Conservation (phyloP, 257 asterid genomes). For the Solanum verrucosum region DNA sequence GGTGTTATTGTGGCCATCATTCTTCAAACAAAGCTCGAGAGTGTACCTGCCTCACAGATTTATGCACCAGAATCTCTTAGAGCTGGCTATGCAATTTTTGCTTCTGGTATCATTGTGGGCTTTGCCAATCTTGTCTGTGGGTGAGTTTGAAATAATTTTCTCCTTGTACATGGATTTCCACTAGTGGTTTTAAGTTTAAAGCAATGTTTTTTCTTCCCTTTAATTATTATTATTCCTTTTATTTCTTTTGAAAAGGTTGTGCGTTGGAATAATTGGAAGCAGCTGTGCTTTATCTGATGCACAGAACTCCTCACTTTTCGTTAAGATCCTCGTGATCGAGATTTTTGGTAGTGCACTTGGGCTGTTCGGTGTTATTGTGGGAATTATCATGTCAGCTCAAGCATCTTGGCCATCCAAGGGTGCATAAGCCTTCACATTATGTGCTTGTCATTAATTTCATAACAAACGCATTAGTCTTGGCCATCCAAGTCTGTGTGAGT, state of each 20-base stretch:
- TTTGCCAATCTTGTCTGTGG: slow-evolving; percentile 98
- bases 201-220: background rate
- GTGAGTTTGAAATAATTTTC: slow-evolving; percentile 29
- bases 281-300: slow-evolving; percentile 98
- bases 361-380: slow-evolving; percentile 90
- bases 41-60: slow-evolving; percentile 64
- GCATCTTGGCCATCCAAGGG: slow-evolving; percentile 86
- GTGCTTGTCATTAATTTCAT: background rate
- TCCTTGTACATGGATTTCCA: background rate
- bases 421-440: background rate
- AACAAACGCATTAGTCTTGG: slow-evolving; percentile 31
- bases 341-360: slow-evolving; percentile 98
- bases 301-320: slow-evolving; percentile 94
- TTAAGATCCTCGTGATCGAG: slow-evolving; percentile 95
- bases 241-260: slow-evolving; percentile 40
- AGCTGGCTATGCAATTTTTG: slow-evolving; percentile 98
- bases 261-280: slow-evolving; percentile 98
- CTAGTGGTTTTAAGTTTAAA: background rate
- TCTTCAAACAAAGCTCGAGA: slow-evolving; percentile 96
- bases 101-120: slow-evolving; percentile 96
- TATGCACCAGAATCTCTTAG: slow-evolving; percentile 84
- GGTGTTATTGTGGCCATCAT: slow-evolving; percentile 99
- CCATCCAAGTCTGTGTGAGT: slow-evolving; percentile 31
- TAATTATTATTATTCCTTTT: background rate
- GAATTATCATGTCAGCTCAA: slow-evolving; percentile 99